A percentile compares a stretch with the other conserved stretches of the same genome.
phyloP scores from a whole-genome alignment of 352 stramenopile species.

The Phytophthora pinifolia region DNA sequence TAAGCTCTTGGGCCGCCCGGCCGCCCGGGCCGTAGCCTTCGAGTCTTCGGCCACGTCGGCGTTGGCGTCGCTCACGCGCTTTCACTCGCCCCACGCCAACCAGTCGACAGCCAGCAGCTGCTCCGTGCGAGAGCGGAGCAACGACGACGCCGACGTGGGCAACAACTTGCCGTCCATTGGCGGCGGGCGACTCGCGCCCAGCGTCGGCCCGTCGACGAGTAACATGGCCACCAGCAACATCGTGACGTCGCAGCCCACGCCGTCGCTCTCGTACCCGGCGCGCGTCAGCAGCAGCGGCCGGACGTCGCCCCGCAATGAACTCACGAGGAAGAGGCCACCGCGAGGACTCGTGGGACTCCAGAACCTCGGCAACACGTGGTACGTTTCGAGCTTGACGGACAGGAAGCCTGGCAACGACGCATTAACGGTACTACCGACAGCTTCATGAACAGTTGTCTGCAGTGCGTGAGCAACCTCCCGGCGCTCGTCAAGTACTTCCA shows the following conservation, averaged over 20 bases:
- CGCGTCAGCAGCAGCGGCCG: constrained; percentile 15
- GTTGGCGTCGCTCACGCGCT: constrained; percentile 49
- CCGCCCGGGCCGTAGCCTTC: constrained; percentile 26
- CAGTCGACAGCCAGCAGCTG: constrained; percentile 33
- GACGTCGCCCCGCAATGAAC: constrained; percentile 15
- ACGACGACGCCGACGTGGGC: constrained; percentile 14
- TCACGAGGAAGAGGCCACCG: constrained; percentile 30
- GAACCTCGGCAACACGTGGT: constrained; percentile 85
- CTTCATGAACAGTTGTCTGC: constrained; percentile 89
- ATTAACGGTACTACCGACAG: constrained; percentile 23
- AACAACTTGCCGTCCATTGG: constrained; percentile 26
- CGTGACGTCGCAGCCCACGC: constrained; percentile 21
- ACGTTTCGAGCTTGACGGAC: constrained; percentile 5
- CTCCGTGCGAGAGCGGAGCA: constrained; percentile 17
- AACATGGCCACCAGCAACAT: constrained; percentile 28
- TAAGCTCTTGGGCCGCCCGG: constrained; percentile 36
- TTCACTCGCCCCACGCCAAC: constrained; percentile 32
- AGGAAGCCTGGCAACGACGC: too few relatives aligned
- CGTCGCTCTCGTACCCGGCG: constrained; percentile 15
- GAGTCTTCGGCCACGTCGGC: constrained; percentile 37
- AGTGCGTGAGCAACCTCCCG: constrained; percentile 78
- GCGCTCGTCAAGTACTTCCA: constrained; percentile 58
- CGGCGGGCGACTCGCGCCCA: constrained; percentile 14
- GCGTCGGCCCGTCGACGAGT: constrained; percentile 14
- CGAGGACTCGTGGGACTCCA: constrained; percentile 64